Base-by-base conservation (phyloP, 352 stramenopile genomes). In the Discostella stelligera region DNA sequence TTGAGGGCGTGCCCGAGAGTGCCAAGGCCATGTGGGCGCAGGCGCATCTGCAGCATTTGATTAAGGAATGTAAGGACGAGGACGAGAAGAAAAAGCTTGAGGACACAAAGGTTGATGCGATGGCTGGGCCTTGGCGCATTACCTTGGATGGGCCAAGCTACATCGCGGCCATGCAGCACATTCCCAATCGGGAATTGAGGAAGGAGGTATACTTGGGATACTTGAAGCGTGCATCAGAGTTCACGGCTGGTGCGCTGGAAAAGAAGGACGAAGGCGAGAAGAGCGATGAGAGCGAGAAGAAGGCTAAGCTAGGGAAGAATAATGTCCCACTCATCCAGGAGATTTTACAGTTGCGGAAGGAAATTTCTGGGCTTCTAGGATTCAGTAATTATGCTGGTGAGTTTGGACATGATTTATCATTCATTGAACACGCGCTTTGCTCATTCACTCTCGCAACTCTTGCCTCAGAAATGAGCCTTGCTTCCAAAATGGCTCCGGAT, bases 401-500 rank as follows among this genome's bases (percentile, higher is more conserved):
- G 74, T 55, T 27, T 75, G 37, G 37, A 3, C 7, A 44, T 10
- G 2, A 2, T 14, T 0, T 44, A 44, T 44, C 7, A 3, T 3
- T 8, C 7, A 10, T 14, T 44, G 4, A 11, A 3, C 4, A 3
- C 37, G 13, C 37, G 11, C 37, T 13, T 14, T 44, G 7, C 37
- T 44, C 37, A 44, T 44, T 44, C 37, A 44, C 11, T 14, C 21
- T 54, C 62, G 21, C 18, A 48, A 41, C n/a, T 52, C 41, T 16
- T 37, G 11, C 59, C 41, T 14, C 9, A 70, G 74, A 91, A 66
- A 82, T 97, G 53, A 97, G 92, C 58, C 88, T 98, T 41, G 91
- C 94, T 0, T 93, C 90, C n/a, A 99, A 99, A 86, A 98, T 99
- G 97, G 96, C 97, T 14, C 91, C 94, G 14, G 94, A 88, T 69